Evolutionary conservation across 805 yeast species (phyloP), one percentile per base, ranked within the genome.

Genomic region (fission yeast (Schizosaccharomyces pombe)): DNA sequence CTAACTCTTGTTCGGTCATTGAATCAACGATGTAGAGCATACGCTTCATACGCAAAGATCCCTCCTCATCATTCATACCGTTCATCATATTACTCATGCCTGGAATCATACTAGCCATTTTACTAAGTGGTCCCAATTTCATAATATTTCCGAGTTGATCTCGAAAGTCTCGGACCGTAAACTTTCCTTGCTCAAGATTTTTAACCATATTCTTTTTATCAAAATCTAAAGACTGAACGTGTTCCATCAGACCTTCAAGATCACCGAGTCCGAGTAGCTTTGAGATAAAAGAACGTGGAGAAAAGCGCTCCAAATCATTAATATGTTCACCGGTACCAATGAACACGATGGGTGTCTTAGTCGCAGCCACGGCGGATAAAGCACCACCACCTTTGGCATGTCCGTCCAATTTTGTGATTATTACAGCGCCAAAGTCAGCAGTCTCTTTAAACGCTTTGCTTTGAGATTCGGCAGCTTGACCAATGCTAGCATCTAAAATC

Each of bases 311-410:
- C 57, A 89, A 75, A 65, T 89, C 97, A 55, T 82, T 83, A 37
- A 87, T 82, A 64, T 91, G 98, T 67, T 89, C 98, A 64, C 98
- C 98, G 2, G 97, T 89, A 76, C 98, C 98, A 57, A 89, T 91
- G 64, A 89, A 89, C 6, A 83, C 84, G 60, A 89, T 82, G 5
- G 98, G 98, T 0, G 97, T 91, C 55, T 83, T 75, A 2, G 97
- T 89, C 2, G 95, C 91, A 1, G 98, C 98, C 55, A 89, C 96
- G n/a, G 98, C 98, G 40, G 95, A 85, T 55, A 89, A 87, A 31
- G 98, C 98, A 72, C 98, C 98, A 70, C 98, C 98, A 66, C 98
- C 98, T 69, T 83, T 89, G 39, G 97, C 98, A 63, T 91, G 96
- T 54, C 97, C 97, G 68, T 89, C 98, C 93, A 89, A 79, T 67